Percentiles rank a stretch among this genome's conserved stretches.
These are phyloP conservation scores for Pseudogymnoascus sp. DNA, from an alignment of 2,329 filamentous ascomycete species.

Conservation along the genomic window DNA sequence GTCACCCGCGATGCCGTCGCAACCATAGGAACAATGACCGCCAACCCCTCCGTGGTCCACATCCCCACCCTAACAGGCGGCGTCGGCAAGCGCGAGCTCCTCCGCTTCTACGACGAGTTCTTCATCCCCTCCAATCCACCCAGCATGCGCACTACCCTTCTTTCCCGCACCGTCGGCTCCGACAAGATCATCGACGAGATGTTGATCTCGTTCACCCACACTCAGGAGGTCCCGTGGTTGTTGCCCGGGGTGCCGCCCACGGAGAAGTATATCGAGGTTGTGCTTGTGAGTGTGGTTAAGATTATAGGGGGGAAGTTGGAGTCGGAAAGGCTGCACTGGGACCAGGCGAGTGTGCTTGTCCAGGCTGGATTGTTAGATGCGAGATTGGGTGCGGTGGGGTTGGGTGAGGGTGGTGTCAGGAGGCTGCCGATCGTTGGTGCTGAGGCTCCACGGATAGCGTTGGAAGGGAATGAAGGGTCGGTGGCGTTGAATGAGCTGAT, in stretches of 20 bases:
- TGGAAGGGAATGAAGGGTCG: not conserved
- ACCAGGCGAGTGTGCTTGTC: constrained; percentile 55
- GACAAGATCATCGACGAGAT: constrained; percentile 60
- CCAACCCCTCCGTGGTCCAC: constrained; percentile 61
- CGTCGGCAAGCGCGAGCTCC: constrained; percentile 49
- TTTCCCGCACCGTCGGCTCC: constrained; percentile 56
- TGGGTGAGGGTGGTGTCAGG: constrained; percentile 12
- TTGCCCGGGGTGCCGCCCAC: constrained; percentile 53
- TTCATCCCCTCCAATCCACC: constrained; percentile 57
- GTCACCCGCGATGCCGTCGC: constrained; percentile 47
- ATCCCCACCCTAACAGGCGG: constrained; percentile 59
- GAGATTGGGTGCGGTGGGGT: constrained; percentile 13
- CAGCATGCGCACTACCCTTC: constrained; percentile 50
- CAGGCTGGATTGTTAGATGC: constrained; percentile 48
- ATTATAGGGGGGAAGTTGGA: constrained; percentile 56
- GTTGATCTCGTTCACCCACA: constrained; percentile 51
- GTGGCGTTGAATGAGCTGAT: not conserved
- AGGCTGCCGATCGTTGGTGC: constrained; percentile 19
- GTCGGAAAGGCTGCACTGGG: constrained; percentile 63
- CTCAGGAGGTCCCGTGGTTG: constrained; percentile 51
- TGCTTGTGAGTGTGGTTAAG: constrained; percentile 51
- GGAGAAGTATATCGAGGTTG: constrained; percentile 44
- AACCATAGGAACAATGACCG: constrained; percentile 55
- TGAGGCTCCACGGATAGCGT: constrained; percentile 13
- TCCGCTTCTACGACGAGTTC: constrained; percentile 56